A percentile compares a stretch with the other conserved stretches of the same genome.
Evolutionary conservation across 225 moss, liverwort and hornwort species (phyloP).

Genomic region (Bryum argenteum): DNA sequence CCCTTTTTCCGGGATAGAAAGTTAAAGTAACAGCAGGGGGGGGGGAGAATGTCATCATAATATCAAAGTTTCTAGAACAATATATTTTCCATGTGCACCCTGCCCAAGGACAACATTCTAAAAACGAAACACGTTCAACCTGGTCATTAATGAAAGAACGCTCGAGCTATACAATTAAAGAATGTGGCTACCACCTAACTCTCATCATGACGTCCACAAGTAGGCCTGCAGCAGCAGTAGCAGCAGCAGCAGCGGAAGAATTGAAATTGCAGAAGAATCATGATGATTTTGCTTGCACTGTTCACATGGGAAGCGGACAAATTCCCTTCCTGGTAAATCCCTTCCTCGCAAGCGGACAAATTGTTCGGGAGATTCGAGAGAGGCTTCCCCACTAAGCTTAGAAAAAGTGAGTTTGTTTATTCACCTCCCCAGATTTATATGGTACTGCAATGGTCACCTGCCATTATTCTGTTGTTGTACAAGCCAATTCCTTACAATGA

Average conservation of each 20-base stretch:
- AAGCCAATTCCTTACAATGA: background rate
- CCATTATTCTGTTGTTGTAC: background rate
- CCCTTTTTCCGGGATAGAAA: no score
- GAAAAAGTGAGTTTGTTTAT: constrained; percentile 9
- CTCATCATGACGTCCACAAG: constrained; percentile 15
- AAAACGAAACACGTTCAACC: background rate
- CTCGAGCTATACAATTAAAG: constrained; percentile 3
- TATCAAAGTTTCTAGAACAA: constrained; percentile 17
- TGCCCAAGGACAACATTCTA: constrained; percentile 8
- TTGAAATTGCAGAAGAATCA: background rate
- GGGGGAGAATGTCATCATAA: constrained; percentile 1
- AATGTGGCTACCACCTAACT: constrained; percentile 1
- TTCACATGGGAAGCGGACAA: background rate
- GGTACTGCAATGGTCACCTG: no score
- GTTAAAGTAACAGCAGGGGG: no score
- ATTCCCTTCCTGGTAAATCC: background rate
- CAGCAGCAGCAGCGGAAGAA: no score
- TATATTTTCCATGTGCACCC: constrained; percentile 13
- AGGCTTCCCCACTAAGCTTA: background rate
- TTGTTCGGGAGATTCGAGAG: background rate
- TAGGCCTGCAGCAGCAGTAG: background rate
- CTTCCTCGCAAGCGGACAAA: background rate
- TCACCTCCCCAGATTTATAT: no score
- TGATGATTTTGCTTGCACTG: background rate
- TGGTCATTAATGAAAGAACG: background rate